Base-by-base conservation (phyloP, 73 alveolate genomes). In the Diophrys sp. region DNA sequence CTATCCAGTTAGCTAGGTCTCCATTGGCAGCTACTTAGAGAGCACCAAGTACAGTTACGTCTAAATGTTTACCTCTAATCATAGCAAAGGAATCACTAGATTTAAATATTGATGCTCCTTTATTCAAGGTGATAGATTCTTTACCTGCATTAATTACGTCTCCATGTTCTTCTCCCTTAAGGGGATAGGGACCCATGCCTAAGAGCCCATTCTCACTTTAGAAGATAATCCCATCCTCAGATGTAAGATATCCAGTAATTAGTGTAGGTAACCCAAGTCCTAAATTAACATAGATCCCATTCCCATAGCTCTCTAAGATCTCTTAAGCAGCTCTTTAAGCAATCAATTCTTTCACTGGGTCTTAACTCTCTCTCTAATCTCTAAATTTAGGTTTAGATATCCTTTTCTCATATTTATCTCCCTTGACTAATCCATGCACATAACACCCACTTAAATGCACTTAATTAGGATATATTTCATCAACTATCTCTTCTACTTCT, bases 261-360 rank as follows among this genome's bases (percentile, higher is more conserved):
- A 92, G 82, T 44, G 97, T 94, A 0, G 99, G 99, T 82, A 93
- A 82, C 34, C 99, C 99, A 31, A 91, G 84, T 27, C 97, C 98
- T 54, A 95, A 69, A 81, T 90, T 93, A 27, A 93, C 97, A 69
- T 91, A 90, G 96, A 85, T 88, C 67, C 94, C 96, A 33, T 80
- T 68, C 67, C 62, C 62, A 11, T 11, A 18, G 11, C 90, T 89
- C 29, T 80, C 31, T 29, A 71, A 56, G 70, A 90, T 56, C 70
- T 85, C 92, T 84, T 87, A 31, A 30, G 92, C 94, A n/a, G 94
- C 94, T 69, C 96, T 73, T 33, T 83, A 72, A 56, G 91, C 94
- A 25, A 90, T 90, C 25, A 31, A 71, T 27, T 80, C 79, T 62
- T 91, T 87, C 32, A 54, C 53, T 31, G 24, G 24, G 34, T 79